Conservation (phyloP, 805 yeast genomes). For the Lipomyces sp. region DNA sequence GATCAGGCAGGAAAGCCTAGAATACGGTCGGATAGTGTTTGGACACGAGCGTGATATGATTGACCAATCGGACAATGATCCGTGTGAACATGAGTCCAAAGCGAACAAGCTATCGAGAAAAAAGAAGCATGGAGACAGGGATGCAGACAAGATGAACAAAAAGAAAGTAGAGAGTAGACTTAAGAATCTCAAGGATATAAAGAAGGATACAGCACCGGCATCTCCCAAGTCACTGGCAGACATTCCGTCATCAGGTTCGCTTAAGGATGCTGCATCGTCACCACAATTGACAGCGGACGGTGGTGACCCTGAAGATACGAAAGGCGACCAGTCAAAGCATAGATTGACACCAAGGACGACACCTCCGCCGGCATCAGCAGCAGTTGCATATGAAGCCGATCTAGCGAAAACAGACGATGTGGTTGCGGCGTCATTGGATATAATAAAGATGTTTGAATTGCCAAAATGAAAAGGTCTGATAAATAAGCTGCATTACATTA, state of each 20-base stretch:
- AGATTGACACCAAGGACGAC: not conserved
- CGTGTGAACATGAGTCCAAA: not conserved
- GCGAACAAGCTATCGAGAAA: not conserved
- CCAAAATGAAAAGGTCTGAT: not conserved
- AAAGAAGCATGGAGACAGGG: constrained; percentile 4
- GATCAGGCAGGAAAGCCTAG: constrained; percentile 29
- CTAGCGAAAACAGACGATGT: not conserved
- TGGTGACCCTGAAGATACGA: constrained; percentile 77
- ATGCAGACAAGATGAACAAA: not conserved
- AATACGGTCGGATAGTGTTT: constrained; percentile 31
- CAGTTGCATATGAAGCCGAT: not conserved
- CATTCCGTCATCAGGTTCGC: not conserved
- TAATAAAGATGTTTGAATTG: not conserved
- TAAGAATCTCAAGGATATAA: constrained; percentile 4
- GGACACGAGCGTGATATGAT: constrained; percentile 2
- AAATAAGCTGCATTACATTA: not conserved
- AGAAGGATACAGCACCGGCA: not conserved
- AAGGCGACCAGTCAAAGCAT: constrained; percentile 56
- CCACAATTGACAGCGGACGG: constrained; percentile 57
- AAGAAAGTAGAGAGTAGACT: constrained; percentile 7
- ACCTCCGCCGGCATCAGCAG: not conserved
- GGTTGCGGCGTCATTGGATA: not conserved
- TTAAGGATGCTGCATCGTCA: not conserved
- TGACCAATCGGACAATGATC: not conserved
- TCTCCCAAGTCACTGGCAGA: not conserved